phyloP scores from a whole-genome alignment of 139 green algal genomes.

The Chlamydomonas incerta region DNA sequence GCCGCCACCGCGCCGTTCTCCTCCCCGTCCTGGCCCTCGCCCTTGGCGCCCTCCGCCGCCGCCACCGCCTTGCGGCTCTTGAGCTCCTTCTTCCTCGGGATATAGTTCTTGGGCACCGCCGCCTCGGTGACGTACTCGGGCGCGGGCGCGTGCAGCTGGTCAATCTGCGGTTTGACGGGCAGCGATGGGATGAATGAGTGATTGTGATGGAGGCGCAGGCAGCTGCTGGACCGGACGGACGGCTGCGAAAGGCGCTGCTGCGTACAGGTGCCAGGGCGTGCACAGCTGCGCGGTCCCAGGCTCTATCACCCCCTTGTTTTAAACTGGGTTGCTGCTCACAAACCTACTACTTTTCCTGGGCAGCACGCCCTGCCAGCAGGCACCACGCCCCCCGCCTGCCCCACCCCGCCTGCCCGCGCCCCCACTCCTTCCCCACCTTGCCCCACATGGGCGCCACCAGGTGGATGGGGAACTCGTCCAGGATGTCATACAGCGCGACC shows the following conservation, averaged over 20 bases:
- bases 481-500: constrained; percentile 42
- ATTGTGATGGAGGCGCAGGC: no score
- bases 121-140: constrained; percentile 34
- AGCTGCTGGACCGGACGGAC: no score
- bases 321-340: no score
- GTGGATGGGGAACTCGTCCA: constrained; percentile 56
- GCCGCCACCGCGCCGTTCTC: not conserved
- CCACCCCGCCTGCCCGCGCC: no score
- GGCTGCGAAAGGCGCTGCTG: no score
- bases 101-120: constrained; percentile 24
- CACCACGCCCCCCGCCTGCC: no score
- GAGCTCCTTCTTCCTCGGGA: constrained; percentile 27
- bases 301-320: no score
- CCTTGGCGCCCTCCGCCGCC: not conserved
- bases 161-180: not conserved
- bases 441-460: constrained; percentile 43
- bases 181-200: not conserved
- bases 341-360: no score
- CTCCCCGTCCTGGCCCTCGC: not conserved
- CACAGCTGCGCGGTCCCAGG: no score
- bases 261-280: no score
- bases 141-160: constrained; percentile 33
- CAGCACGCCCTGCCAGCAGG: no score
- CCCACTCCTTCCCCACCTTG: constrained; percentile 7
- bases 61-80: not conserved